Evolutionary conservation across 1,284 basidiomycete genomes (phyloP), one percentile per base, ranked within the genome.

Genomic region (Volvariella surrecta): DNA sequence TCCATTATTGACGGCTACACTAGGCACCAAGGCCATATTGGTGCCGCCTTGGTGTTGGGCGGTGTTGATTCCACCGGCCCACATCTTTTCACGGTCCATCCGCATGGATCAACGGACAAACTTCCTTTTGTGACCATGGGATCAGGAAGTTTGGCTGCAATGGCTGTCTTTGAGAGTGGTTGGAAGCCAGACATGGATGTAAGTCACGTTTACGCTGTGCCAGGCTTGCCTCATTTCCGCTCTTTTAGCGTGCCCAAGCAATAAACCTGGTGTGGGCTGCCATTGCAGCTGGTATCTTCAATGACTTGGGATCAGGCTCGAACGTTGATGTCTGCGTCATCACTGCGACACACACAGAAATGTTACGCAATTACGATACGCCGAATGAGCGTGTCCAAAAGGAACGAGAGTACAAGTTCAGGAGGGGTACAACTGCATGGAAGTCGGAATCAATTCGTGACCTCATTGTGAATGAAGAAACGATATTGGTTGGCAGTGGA

Each of bases 91-190:
- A 98, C 95, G 9, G 86, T 99, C 50, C 83, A 88, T 49, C 94
- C 96, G 1, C 95, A 99, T 64, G 96, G 96, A 6, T 95, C 91
- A 13, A 98, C 96, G 0, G 96, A 99, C 68, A 99, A 99, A 66
- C 74, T 99, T 24, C 96, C 96, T 0, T 99, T 97, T 57, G 95
- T 99, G 22, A 98, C 96, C 0, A 99, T 99, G 95, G 96, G 96
- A 24, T 93, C 89, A 3, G 96, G 96, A 48, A 87, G 81, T 55
- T 72, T 98, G 40, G 96, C 96, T 2, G 96, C 95, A 18, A 99
- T 99, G 96, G 91, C 94, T 11, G 87, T 99, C 10, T 99, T 99
- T 54, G 96, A 99, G 62, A 82, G 77, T 43, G 63, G 73, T 10
- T 99, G 93, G 93, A 75, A 72, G 56, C 74, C 89, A 32, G 70